Conservation (phyloP, 139 green algal species). For the Trebouxia sp. region DNA sequence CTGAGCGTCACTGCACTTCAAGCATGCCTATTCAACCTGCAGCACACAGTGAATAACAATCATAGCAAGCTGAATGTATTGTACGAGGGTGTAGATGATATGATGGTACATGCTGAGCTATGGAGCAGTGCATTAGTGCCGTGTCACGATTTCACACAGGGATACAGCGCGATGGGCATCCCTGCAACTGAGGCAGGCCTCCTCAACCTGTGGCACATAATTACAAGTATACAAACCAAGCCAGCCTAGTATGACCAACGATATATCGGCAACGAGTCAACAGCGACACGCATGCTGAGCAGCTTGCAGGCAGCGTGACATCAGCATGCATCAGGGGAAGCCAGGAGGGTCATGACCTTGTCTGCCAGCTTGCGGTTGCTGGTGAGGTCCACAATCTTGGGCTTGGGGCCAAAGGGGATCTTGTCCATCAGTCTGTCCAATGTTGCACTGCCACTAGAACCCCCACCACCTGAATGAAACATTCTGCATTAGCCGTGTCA, state of each 20-base stretch:
- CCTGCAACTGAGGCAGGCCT: slow-evolving; percentile 58
- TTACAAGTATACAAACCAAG: no score
- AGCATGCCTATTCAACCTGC: slow-evolving; percentile 60
- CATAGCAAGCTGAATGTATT: no score
- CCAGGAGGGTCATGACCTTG: slow-evolving; percentile 27
- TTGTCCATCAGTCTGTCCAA: slow-evolving; percentile 85
- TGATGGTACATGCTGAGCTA: no score
- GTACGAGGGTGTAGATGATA: no score
- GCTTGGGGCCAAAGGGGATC: slow-evolving; percentile 59
- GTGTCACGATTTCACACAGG: slow-evolving; percentile 88
- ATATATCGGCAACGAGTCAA: no score
- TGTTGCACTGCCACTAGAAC: slow-evolving; percentile 58
- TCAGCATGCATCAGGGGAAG: not conserved
- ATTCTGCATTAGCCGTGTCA: not conserved
- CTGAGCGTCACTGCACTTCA: slow-evolving; percentile 65
- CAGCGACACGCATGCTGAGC: no score
- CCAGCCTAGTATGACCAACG: no score
- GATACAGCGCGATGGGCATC: slow-evolving; percentile 76
- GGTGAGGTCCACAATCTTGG: slow-evolving; percentile 85
- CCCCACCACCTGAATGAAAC: slow-evolving; percentile 50
- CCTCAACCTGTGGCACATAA: slow-evolving; percentile 53
- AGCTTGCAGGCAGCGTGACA: not conserved
- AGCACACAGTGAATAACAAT: no score
- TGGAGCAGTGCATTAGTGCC: no score
- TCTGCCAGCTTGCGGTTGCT: slow-evolving; percentile 56